These are phyloP conservation scores for Pestalotiopsis sp. DNA, from an alignment of 2,329 filamentous ascomycete genomes.

Conservation along the genomic window DNA sequence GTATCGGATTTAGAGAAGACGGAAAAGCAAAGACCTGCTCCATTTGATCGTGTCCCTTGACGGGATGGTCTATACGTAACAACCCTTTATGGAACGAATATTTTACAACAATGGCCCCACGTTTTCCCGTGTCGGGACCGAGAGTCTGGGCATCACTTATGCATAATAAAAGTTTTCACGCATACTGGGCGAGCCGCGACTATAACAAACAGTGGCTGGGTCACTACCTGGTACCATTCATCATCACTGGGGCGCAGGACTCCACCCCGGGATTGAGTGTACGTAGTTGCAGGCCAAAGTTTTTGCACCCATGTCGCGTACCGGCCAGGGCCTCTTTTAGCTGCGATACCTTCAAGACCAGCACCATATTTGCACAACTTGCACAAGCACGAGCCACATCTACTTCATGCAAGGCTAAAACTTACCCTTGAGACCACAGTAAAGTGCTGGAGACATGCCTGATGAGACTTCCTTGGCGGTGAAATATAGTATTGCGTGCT, in stretches of 20 bases:
- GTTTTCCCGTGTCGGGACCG: not conserved
- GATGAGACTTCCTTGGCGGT: not conserved
- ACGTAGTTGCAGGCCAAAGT: no score
- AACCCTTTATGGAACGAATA: not conserved
- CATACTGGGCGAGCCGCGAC: not conserved
- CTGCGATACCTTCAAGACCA: no score
- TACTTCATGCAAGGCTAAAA: no score
- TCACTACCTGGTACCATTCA: not conserved
- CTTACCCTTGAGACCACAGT: no score
- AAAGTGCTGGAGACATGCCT: no score
- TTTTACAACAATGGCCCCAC: not conserved
- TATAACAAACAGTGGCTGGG: not conserved
- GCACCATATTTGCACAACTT: no score
- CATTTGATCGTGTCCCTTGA: not conserved
- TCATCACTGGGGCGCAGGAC: no score
- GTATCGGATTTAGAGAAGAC: not conserved
- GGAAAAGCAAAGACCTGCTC: not conserved
- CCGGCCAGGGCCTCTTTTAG: no score
- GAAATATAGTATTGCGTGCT: not conserved
- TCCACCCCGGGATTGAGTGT: no score
- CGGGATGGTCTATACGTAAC: not conserved
- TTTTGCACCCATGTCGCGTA: no score
- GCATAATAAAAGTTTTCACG: not conserved
- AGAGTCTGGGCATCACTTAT: not conserved
- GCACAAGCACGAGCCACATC: no score